Evolutionary conservation across 345 rosid species (phyloP), one percentile per base, ranked within the genome.

Genomic region (Angophora floribunda): DNA sequence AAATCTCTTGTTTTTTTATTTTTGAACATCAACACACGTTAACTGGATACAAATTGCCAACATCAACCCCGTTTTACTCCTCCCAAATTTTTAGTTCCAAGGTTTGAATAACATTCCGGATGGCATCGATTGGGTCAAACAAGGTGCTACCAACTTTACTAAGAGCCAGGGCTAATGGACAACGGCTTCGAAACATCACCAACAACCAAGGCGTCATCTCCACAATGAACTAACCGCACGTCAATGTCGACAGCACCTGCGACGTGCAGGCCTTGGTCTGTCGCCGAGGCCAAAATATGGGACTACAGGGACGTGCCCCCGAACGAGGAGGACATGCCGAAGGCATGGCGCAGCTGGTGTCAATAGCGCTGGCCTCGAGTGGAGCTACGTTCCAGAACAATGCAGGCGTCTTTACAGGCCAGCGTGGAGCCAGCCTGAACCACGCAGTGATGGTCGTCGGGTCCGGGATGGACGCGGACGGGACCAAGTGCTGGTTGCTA

Each of bases 131-230:
- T 91, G 92, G 94, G 86, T 92, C 88, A 80, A 85, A 44, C 87
- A 65, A 21, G 88, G 88, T 22, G 88, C 59, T 47, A 17, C 49
- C 21, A 45, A 47, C 26, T 14, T 10, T 24, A 90, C 91, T 16
- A 90, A 93, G 89, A 67, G 89, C 75, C 94, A 91, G 88, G 92
- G 92, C 78, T 63, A 57, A 78, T 93, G 63, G n/a, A 57, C 63
- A 9, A 9, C 63, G 63, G 63, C 28, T 57, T 22, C 63, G 2
- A 57, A 9, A 57, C 63, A 57, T 57, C 28, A 57, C 22, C 28
- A 15, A 57, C 63, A 57, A 57, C 28, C 28, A 24, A 22, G 13
- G 63, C 63, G 22, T 57, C 28, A 57, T 13, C 63, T 22, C 63
- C 63, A 9, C 6, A 57, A 22, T 6, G 63, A 57, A 24, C 63